phyloP scores from a whole-genome alignment of 2,329 filamentous ascomycete genomes.

The Rosellinia necatrix region DNA sequence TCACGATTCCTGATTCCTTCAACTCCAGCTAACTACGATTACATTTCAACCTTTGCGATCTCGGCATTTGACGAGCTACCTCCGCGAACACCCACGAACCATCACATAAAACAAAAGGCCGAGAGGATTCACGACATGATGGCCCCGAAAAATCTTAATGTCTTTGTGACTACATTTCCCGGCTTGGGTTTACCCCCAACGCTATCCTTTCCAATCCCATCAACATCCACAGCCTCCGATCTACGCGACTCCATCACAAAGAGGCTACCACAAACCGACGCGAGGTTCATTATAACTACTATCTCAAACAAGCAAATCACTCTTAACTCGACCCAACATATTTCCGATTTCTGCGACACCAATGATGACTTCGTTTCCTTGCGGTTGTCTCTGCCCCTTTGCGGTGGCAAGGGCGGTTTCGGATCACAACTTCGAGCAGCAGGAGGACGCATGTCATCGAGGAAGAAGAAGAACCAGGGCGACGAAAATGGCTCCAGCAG shows the following conservation, averaged over 20 bases:
- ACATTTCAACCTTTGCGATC: too few relatives aligned
- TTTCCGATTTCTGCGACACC: conserved; percentile 63
- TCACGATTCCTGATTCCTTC: too few relatives aligned
- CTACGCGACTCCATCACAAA: conserved; percentile 66
- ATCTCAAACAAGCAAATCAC: conserved; percentile 74
- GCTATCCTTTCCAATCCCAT: conserved; percentile 73
- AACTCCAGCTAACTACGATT: conserved; percentile 29
- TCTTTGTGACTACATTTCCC: conserved; percentile 83
- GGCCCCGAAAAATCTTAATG: conserved; percentile 68
- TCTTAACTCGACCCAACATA: conserved; percentile 54
- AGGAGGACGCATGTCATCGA: conserved; percentile 96
- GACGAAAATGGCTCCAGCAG: conserved; percentile 89
- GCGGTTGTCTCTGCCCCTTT: conserved; percentile 76
- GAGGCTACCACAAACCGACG: conserved; percentile 61
- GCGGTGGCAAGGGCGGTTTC: conserved; percentile 96
- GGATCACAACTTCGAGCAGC: conserved; percentile 95
- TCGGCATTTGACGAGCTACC: too few relatives aligned
- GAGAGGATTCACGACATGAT: conserved; percentile 46
- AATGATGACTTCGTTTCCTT: conserved; percentile 78
- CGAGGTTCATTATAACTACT: conserved; percentile 78
- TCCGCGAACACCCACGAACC: not conserved
- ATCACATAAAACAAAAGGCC: not conserved
- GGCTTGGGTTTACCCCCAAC: conserved; percentile 85
- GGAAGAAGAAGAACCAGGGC: conserved; percentile 80
- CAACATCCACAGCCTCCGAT: conserved; percentile 67